Base-by-base conservation (phyloP, 2,329 filamentous ascomycete species). In the Penicillium rolfsii region DNA sequence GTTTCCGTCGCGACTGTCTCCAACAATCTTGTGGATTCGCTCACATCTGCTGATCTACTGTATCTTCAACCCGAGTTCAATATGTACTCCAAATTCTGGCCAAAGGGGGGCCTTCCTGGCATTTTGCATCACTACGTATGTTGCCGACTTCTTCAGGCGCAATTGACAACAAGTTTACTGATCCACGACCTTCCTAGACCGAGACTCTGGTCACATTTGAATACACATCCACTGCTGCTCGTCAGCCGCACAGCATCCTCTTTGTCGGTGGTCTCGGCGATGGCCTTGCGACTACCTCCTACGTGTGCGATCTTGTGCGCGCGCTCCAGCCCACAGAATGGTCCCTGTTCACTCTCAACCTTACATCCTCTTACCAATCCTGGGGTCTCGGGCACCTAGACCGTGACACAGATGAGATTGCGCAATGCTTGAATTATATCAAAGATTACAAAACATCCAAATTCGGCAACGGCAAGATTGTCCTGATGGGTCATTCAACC, bases 401-500 rank as follows among this genome's bases (percentile, higher is more conserved):
- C 35, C 78, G 80, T 52, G 86, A 88, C 69, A 83, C 82, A 0
- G 71, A 77, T 35, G 84, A 88, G 64, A 76, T 87, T 24, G 81
- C 75, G 0, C 72, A 78, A 49, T 82, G 83, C 56, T 78, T 87
- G 0, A 59, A 73, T 5, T 86, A 86, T 64, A 82, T 87, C 67
- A 76, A 74, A 16, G 60, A 70, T 0, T 73, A 76, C 59, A 79
- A 79, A 52, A 64, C 59, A 0, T 60, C 65, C 6, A 67, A 67
- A 33, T 69, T 68, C 36, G 64, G 64, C 30, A 40, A 52, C 5
- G 80, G 80, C 1, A 87, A 85, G 54, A 73, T 90, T 14, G 84
- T 89, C 24, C 73, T 90, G 3, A 87, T 90, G 84, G 88, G 88
- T 2, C 87, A 89, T 69, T 88, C 85, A 1, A 90, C 88, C 0